Conservation (phyloP, 2,329 filamentous ascomycete species). For the Aspergillus melleus region DNA sequence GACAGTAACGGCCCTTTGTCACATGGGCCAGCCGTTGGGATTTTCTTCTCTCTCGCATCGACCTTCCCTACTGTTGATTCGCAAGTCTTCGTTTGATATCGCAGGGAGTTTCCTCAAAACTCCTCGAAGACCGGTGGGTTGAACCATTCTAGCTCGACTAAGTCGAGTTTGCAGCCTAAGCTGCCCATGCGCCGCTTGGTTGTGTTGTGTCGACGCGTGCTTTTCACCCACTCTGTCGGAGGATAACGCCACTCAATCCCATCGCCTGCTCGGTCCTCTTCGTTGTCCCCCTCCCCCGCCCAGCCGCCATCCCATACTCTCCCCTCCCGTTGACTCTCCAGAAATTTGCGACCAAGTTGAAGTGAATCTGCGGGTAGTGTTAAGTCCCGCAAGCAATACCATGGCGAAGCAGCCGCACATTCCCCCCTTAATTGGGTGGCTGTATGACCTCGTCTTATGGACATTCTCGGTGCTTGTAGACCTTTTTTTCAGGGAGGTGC, state of each 20-base stretch:
- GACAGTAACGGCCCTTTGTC: not conserved
- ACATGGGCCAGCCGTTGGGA: not conserved
- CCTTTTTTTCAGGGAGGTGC: conserved; percentile 96
- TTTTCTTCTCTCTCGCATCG: not conserved
- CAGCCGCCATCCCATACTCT: not conserved
- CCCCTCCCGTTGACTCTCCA: not conserved
- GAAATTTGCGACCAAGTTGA: not conserved
- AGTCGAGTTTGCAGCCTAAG: not conserved
- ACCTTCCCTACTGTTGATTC: not conserved
- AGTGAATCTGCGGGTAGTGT: not conserved
- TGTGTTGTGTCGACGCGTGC: not conserved
- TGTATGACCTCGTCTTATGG: conserved; percentile 53
- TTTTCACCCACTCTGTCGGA: not conserved
- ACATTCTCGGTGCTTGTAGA: conserved; percentile 71
- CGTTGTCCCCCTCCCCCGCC: not conserved
- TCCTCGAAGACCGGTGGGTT: not conserved
- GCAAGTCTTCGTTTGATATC: not conserved
- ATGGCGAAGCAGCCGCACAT: conserved; percentile 42
- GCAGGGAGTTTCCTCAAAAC: not conserved
- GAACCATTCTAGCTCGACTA: not conserved
- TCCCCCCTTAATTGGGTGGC: conserved; percentile 49
- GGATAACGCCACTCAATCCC: not conserved
- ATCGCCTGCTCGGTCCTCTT: not conserved
- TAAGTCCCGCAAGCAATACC: conserved; percentile 7
- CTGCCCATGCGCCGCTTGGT: not conserved